Percentiles rank a stretch among this genome's conserved stretches.
These are phyloP conservation scores for Solanum virginianum DNA, from an alignment of 257 asterid species.

Conservation along the genomic window DNA sequence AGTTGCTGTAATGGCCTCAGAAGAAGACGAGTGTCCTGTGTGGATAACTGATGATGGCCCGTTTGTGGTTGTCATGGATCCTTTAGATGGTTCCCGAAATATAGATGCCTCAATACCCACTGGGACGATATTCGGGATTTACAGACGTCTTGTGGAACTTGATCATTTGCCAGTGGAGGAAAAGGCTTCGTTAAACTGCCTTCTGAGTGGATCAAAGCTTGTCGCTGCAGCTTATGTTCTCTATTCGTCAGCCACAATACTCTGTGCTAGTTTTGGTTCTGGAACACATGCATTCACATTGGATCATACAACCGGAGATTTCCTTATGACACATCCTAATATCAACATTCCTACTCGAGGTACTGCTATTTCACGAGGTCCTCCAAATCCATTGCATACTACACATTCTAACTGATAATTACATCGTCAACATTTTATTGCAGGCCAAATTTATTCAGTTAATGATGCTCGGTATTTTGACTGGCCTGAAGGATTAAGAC, in stretches of 20 bases:
- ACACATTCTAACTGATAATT: not conserved
- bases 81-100: conserved; percentile 85
- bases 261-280: conserved; percentile 67
- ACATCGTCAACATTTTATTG: not conserved
- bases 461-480: conserved; percentile 93
- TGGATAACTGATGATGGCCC: conserved; percentile 84
- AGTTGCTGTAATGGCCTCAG: conserved; percentile 95
- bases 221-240: conserved; percentile 83
- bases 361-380: not conserved
- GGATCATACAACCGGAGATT: conserved; percentile 77
- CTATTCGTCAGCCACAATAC: conserved; percentile 85
- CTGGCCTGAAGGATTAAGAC: conserved; percentile 89
- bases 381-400: not conserved
- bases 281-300: conserved; percentile 82
- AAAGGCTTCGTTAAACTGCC: conserved; percentile 67
- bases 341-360: conserved; percentile 75
- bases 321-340: conserved; percentile 66
- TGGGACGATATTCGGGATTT: conserved; percentile 85
- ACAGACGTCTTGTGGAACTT: conserved; percentile 53
- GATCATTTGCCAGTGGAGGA: conserved; percentile 72
- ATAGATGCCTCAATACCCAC: conserved; percentile 97
- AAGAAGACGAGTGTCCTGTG: conserved; percentile 85
- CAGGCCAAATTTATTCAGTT: conserved; percentile 95
- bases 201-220: conserved; percentile 75
- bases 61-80: conserved; percentile 78